Evolutionary conservation across 192 early-diverging fungal species (phyloP).

Genomic region (Entomortierella chlamydospora): DNA sequence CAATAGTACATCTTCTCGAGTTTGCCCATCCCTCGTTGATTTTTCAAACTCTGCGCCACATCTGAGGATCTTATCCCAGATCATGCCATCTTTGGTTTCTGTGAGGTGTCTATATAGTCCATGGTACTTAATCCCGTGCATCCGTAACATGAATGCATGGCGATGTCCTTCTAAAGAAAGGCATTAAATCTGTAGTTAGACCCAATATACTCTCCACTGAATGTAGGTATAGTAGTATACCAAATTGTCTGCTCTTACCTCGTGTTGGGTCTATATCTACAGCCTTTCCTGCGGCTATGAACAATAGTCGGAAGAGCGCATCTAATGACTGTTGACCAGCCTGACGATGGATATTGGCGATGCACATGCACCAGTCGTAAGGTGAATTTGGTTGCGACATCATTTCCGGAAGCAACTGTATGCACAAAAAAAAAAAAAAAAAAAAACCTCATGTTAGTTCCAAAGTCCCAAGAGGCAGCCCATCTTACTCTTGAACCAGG

Average conservation of each 20-base stretch:
- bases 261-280: slow-evolving; percentile 9
- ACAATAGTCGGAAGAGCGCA: slow-evolving; percentile 51
- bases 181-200: too few species aligned
- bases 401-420: slow-evolving; percentile 56
- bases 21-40: slow-evolving; percentile 30
- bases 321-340: slow-evolving; percentile 54
- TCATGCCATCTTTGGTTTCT: slow-evolving; percentile 14
- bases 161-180: slow-evolving; percentile 37
- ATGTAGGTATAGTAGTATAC: too few species aligned
- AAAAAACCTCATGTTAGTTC: too few species aligned
- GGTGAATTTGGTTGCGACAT: slow-evolving; percentile 47
- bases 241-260: slow-evolving; percentile 2
- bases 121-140: slow-evolving; percentile 31
- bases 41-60: slow-evolving; percentile 57
- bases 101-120: not conserved
- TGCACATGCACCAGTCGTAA: slow-evolving; percentile 56
- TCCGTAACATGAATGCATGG: slow-evolving; percentile 25
- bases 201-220: too few species aligned
- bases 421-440: not conserved
- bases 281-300: slow-evolving; percentile 48
- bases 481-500: too few species aligned
- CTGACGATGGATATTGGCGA: slow-evolving; percentile 28
- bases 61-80: slow-evolving; percentile 59
- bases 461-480: too few species aligned
- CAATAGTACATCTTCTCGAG: slow-evolving; percentile 4